Evolutionary conservation across 2,329 filamentous ascomycete genomes (phyloP).

Genomic region (Chaetomiaceae sp.): DNA sequence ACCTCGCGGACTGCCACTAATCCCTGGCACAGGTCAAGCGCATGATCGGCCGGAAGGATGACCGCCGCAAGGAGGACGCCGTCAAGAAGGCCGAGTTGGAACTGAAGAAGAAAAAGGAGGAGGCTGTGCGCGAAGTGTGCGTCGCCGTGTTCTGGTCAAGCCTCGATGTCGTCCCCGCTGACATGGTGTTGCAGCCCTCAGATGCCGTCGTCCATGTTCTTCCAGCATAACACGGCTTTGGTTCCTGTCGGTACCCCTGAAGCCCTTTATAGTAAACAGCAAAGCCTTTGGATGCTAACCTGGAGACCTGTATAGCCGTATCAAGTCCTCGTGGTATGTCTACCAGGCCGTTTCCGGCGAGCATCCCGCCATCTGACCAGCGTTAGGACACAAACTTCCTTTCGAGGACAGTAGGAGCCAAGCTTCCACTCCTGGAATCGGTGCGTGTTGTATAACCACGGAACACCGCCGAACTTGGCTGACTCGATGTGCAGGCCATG

Average conservation of each 20-base stretch:
- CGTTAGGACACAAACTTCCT: constrained; percentile 73
- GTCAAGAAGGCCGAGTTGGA: constrained; percentile 47
- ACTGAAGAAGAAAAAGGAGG: constrained; percentile 32
- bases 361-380: not conserved
- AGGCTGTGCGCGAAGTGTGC: constrained; percentile 70
- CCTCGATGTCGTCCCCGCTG: not conserved
- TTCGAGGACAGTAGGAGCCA: constrained; percentile 83
- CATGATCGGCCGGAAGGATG: constrained; percentile 76
- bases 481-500: constrained; percentile 54
- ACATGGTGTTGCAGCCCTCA: constrained; percentile 51
- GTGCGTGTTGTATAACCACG: constrained; percentile 58
- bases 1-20: constrained; percentile 19
- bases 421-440: constrained; percentile 78
- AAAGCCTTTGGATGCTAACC: constrained; percentile 7
- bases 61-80: constrained; percentile 59
- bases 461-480: not conserved
- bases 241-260: constrained; percentile 54
- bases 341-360: not conserved
- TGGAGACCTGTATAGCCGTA: constrained; percentile 51
- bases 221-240: constrained; percentile 81
- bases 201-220: constrained; percentile 80
- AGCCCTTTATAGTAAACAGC: not conserved
- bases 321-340: constrained; percentile 61
- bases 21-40: constrained; percentile 59
- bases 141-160: constrained; percentile 20